A percentile compares a stretch with the other conserved stretches of the same genome.
These are phyloP conservation scores for Apophysomyces variabilis DNA, from an alignment of 371 early-diverging fungal species.

Conservation along the genomic window DNA sequence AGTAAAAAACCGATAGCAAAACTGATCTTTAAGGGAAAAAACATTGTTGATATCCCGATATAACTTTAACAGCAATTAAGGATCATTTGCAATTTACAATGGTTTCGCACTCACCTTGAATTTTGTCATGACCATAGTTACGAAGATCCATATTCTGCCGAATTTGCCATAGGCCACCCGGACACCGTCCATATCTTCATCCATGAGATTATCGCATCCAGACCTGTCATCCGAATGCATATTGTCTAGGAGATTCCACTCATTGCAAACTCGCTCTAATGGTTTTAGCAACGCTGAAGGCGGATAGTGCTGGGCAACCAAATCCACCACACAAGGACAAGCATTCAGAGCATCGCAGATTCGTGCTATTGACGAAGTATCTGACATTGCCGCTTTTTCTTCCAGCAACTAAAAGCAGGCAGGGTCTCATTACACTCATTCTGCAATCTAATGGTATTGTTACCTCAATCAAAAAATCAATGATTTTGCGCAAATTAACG, in stretches of 20 bases:
- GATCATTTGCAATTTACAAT: neutral
- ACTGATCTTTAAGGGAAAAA: constrained; percentile 33
- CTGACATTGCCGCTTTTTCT: constrained; percentile 28
- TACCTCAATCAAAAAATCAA: constrained; percentile 43
- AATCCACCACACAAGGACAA: constrained; percentile 42
- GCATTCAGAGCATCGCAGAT: constrained; percentile 41
- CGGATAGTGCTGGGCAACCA: constrained; percentile 48
- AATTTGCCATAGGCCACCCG: constrained; percentile 38
- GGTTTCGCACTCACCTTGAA: constrained; percentile 35
- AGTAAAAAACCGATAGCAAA: constrained; percentile 40
- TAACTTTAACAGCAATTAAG: constrained; percentile 23
- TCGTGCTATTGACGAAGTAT: constrained; percentile 34
- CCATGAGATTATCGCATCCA: constrained; percentile 18
- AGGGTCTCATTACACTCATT: neutral
- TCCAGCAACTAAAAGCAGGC: constrained; percentile 18
- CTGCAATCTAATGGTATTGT: neutral
- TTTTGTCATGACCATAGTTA: constrained; percentile 30
- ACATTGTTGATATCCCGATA: constrained; percentile 32
- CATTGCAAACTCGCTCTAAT: constrained; percentile 42
- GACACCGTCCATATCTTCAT: constrained; percentile 41
- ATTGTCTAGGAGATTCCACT: constrained; percentile 36
- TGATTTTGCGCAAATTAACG: constrained; percentile 34
- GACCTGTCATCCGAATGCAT: constrained; percentile 33
- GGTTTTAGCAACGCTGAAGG: constrained; percentile 38
- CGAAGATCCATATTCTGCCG: constrained; percentile 49